A percentile compares a stretch with the other conserved stretches of the same genome.
Conservation (phyloP, 2,329 filamentous ascomycete species). For the Keithomyces neogunnii region DNA sequence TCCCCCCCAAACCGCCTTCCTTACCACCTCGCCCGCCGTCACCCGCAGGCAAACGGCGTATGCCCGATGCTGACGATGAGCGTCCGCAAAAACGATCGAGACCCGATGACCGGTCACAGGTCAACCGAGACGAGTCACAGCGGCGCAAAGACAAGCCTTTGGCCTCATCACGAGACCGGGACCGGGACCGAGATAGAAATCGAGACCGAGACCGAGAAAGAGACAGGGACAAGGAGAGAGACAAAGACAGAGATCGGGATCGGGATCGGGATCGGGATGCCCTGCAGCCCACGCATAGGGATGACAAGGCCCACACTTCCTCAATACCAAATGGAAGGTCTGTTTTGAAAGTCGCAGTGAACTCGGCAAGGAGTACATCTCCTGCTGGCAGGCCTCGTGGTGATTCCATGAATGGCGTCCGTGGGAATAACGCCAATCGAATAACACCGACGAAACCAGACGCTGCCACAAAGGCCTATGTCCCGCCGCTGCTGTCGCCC, state of each 20-base stretch:
- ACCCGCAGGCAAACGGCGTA: conserved; percentile 39
- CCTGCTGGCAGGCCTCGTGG: conserved; percentile 29
- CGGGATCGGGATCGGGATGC: conserved; percentile 18
- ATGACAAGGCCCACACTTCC: conserved; percentile 15
- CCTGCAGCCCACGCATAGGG: conserved; percentile 11
- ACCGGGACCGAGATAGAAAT: conserved; percentile 4
- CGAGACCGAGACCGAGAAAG: conserved; percentile 6
- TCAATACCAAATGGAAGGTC: conserved; percentile 29
- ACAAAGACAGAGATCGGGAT: conserved; percentile 5
- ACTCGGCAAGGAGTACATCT: conserved; percentile 20
- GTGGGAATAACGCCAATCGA: conserved; percentile 26
- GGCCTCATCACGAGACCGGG: conserved; percentile 2
- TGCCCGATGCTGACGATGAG: conserved; percentile 34
- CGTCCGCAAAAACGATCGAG: conserved; percentile 39
- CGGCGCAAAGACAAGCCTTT: conserved; percentile 20
- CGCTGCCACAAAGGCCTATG: conserved; percentile 25
- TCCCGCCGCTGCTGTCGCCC: conserved; percentile 47
- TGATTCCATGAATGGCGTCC: conserved; percentile 34
- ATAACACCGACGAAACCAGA: conserved; percentile 30
- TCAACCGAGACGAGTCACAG: conserved; percentile 23
- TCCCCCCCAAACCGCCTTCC: conserved; percentile 28
- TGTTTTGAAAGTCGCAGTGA: conserved; percentile 21
- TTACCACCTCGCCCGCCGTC: conserved; percentile 29
- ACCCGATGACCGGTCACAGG: conserved; percentile 26
- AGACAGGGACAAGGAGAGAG: conserved; percentile 2